Conservation (phyloP, 768 basidiomycete species). For the Lentinus tigrinus region DNA sequence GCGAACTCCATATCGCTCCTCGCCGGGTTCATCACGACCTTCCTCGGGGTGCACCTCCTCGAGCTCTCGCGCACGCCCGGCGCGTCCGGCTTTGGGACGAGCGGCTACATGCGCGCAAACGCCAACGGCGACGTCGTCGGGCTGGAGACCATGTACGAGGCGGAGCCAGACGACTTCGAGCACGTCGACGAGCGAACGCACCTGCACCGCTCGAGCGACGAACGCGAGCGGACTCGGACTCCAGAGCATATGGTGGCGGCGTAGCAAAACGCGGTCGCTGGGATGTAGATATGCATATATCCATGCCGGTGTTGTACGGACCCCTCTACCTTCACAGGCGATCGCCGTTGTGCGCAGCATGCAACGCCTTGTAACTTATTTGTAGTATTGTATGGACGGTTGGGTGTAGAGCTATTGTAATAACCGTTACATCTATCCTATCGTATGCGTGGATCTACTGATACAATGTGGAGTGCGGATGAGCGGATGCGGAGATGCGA, state of each 20-base stretch:
- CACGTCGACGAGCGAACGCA: conserved; percentile 15
- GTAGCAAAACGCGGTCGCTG: background rate
- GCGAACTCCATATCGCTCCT: conserved; percentile 85
- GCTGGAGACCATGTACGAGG: conserved; percentile 15
- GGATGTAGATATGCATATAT: background rate
- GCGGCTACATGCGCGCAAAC: conserved; percentile 13
- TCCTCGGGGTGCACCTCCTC: conserved; percentile 93
- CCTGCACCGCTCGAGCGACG: conserved; percentile 6
- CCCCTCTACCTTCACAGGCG: background rate
- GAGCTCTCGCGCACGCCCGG: conserved; percentile 36
- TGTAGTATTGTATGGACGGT: conserved; percentile 14
- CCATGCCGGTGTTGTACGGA: no score
- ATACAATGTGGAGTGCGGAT: background rate
- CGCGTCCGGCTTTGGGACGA: background rate
- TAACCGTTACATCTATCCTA: conserved; percentile 5
- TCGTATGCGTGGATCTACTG: background rate
- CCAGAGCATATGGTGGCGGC: conserved; percentile 2
- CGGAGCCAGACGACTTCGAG: conserved; percentile 15
- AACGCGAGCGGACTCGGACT: background rate
- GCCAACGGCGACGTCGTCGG: conserved; percentile 16
- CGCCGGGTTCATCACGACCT: conserved; percentile 88
- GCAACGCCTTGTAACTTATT: conserved; percentile 2
- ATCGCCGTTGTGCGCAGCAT: background rate
- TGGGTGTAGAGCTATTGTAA: conserved; percentile 16
- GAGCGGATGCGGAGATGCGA: background rate